Base-by-base conservation (phyloP, 2,329 filamentous ascomycete genomes). In the Hypoxylon sp. region DNA sequence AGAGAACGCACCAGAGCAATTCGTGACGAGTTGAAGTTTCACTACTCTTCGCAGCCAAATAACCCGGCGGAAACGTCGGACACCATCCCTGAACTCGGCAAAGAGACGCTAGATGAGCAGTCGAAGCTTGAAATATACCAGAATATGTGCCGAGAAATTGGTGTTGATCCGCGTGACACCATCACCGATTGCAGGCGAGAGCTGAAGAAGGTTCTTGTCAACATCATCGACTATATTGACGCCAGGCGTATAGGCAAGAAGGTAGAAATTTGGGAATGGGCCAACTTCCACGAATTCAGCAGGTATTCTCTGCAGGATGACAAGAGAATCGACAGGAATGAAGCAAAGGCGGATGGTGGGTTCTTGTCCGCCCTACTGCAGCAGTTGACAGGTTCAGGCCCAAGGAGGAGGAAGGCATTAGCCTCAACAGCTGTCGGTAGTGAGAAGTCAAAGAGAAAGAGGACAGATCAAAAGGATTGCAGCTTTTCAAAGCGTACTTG, bases 151-250 rank as follows among this genome's bases (percentile, higher is more conserved):
- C 69, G 60, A 6, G 67, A 69, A 52, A 68, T 70, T 14, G 59
- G 60, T 4, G 43, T 75, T 3, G 59, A 59, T 23, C 61, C 66
- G 9, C 59, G 47, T 21, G 51, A 55, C 47, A 74, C 71, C 4
- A 56, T 70, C 25, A 14, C 41, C 0, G 70, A 43, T 16, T 75
- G 71, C 52, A 59, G 64, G 4, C 23, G 50, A 16, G 69, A 65
- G 23, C 62, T 75, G 6, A 71, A 71, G 39, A 57, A 62, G 21
- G 63, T 67, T 7, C 61, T 73, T 4, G 69, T 75, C 54, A 75
- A 75, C 51, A 75, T 75, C n/a, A 47, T 74, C n/a, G 72, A 75
- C 63, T 75, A 71, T 29, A 67, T 75, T 16, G 66, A 74, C 21
- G 69, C 71, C 2, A 68, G 61, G 46, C 70, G 73, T 6, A 37